These are phyloP conservation scores for Conticribra guillardii DNA, from an alignment of 108 stramenopile genomes.

Conservation along the genomic window DNA sequence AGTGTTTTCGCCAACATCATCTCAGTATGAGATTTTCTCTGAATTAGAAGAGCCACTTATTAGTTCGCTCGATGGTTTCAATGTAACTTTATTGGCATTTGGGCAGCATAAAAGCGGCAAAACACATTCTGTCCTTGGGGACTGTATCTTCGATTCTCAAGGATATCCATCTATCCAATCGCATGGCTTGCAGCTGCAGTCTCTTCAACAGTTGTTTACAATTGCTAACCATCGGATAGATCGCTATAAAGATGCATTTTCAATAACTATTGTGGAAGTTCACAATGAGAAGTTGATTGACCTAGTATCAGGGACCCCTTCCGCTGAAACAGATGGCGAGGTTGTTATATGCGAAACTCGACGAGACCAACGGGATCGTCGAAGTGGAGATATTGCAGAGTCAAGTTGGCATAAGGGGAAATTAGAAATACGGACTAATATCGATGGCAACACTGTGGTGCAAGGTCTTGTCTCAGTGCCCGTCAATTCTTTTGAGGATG, in stretches of 20 bases:
- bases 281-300: conserved; percentile 78
- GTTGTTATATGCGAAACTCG: conserved; percentile 44
- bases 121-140: conserved; percentile 92
- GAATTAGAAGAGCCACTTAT: conserved; percentile 90
- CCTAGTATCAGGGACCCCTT: conserved; percentile 66
- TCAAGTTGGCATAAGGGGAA: conserved; percentile 52
- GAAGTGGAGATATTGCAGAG: conserved; percentile 20
- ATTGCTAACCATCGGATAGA: conserved; percentile 70
- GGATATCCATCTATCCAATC: conserved; percentile 29
- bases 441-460: conserved; percentile 84
- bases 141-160: conserved; percentile 25
- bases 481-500: conserved; percentile 68
- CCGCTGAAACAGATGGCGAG: conserved; percentile 67
- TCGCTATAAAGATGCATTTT: conserved; percentile 72
- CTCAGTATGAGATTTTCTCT: conserved; percentile 86
- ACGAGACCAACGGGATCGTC: conserved; percentile 24
- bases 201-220: conserved; percentile 69
- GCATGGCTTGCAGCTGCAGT: conserved; percentile 71
- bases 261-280: conserved; percentile 77
- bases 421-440: conserved; percentile 83
- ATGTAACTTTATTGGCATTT: conserved; percentile 94
- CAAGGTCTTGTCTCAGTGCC: conserved; percentile 72
- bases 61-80: conserved; percentile 94
- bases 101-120: conserved; percentile 94
- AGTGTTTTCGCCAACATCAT: conserved; percentile 73